Evolutionary conservation across 768 basidiomycete genomes (phyloP).

Genomic region (Tylopilus sp.): DNA sequence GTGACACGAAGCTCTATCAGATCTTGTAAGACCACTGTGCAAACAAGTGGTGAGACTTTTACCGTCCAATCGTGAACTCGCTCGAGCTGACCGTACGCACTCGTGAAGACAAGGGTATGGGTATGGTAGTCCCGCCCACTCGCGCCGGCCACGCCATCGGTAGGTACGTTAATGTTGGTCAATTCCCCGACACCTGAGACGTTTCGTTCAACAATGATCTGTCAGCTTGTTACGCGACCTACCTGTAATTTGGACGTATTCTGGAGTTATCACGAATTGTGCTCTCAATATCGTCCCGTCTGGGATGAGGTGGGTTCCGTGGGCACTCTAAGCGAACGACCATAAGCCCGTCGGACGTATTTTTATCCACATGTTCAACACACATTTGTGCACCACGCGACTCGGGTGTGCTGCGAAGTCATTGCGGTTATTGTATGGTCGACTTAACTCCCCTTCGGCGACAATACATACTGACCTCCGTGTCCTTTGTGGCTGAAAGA

Average conservation of each 20-base stretch:
- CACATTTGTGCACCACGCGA: conserved; percentile 53
- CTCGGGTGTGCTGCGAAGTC: conserved; percentile 39
- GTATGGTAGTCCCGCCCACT: conserved; percentile 57
- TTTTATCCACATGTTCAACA: conserved; percentile 4
- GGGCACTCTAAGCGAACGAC: conserved; percentile 39
- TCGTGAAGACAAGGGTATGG: conserved; percentile 72
- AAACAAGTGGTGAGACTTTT: conserved; percentile 13
- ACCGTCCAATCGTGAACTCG: conserved; percentile 76
- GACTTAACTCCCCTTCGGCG: conserved; percentile 6
- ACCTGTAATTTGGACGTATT: conserved; percentile 72
- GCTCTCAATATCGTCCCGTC: conserved; percentile 66
- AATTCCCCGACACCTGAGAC: conserved; percentile 62
- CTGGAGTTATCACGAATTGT: conserved; percentile 70
- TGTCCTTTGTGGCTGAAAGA: conserved; percentile 54
- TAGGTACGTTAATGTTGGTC: conserved; percentile 60
- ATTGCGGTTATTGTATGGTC: conserved; percentile 14
- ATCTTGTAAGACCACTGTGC: conserved; percentile 9
- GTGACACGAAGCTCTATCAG: conserved; percentile 57
- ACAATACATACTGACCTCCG: conserved; percentile 44
- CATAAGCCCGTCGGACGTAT: background rate
- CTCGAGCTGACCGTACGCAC: conserved; percentile 54
- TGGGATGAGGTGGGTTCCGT: conserved; percentile 68
- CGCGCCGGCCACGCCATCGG: conserved; percentile 55
- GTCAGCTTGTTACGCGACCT: conserved; percentile 12
- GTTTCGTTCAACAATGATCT: conserved; percentile 15